Evolutionary conservation across 257 asterid species (phyloP), one percentile per base, ranked within the genome.

Genomic region (Salvia splendens): DNA sequence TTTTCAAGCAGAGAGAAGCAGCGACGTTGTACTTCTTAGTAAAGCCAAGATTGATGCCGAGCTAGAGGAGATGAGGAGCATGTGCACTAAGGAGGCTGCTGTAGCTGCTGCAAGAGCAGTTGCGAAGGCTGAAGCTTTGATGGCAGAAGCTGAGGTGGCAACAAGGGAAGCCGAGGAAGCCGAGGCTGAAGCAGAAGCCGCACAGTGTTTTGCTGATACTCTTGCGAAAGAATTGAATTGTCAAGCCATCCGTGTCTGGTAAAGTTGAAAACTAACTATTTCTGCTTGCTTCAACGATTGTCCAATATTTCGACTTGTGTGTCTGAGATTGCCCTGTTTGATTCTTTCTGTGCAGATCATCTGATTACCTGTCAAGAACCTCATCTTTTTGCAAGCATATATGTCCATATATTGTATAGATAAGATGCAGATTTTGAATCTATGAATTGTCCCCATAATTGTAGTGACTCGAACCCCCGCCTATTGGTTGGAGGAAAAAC

Each of bases 111-210:
- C 95, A 59, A 79, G 74, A 74, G 98, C 96, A 45, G 89, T 87
- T 64, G 96, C 92, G 11, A 94, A 92, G 65, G 98, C 98, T 9
- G 98, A 92, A 71, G 95, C 87, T 68, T 95, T 92, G 9, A 78
- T 86, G 71, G 95, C 90, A 4, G 96, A 84, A 70, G 98, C 98
- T 65, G 95, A 87, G 74, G 74, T 73, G 10, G 98, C 96, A 6
- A 92, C 89, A 47, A 82, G 78, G 78, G 98, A 87, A 83, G 98
- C 98, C 11, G 96, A 92, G 83, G 92, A 81, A 72, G 96, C 96
- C 0, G 98, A 92, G 72, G 96, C 92, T 0, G 95, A 89, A 78
- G 96, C 96, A 15, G 96, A 87, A 79, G 95, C 94, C 6, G 91
- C 96, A 12, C 82, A 79, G 36, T 86, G 95, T 79, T 88, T 90